Percentiles rank a stretch among this genome's conserved stretches.
Evolutionary conservation across 345 rosid genomes (phyloP).

Genomic region (Syzygium grande): DNA sequence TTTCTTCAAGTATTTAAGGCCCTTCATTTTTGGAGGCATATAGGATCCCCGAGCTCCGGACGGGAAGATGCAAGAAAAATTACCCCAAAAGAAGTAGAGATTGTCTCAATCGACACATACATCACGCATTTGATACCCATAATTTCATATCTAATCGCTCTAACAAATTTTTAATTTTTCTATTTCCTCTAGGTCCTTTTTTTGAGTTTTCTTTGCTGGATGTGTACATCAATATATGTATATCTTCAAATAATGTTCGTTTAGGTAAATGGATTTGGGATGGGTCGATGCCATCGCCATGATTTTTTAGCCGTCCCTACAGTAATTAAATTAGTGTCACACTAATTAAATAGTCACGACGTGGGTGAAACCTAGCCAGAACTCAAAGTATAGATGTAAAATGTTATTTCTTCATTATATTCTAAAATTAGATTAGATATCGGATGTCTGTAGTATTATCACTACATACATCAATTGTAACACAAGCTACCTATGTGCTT

Average conservation of each 20-base stretch:
- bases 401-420: not conserved
- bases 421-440: not conserved
- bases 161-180: too few species aligned
- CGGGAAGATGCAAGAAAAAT: not conserved
- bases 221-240: not conserved
- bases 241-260: not conserved
- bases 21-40: not conserved
- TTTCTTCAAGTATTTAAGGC: not conserved
- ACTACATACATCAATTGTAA: not conserved
- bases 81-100: not conserved
- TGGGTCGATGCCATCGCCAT: not conserved
- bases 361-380: not conserved
- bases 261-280: not conserved
- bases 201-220: not conserved
- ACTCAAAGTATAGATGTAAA: not conserved
- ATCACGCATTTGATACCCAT: too few species aligned
- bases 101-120: too few species aligned
- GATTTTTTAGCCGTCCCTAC: accelerated
- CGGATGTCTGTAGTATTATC: not conserved
- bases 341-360: not conserved
- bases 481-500: accelerated
- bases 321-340: not conserved
- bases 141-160: too few species aligned
- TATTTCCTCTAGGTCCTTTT: not conserved
- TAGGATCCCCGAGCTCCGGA: not conserved